Evolutionary conservation across 805 yeast species (phyloP), one percentile per base, ranked within the genome.

Genomic region (Jamesozyma gamospora): DNA sequence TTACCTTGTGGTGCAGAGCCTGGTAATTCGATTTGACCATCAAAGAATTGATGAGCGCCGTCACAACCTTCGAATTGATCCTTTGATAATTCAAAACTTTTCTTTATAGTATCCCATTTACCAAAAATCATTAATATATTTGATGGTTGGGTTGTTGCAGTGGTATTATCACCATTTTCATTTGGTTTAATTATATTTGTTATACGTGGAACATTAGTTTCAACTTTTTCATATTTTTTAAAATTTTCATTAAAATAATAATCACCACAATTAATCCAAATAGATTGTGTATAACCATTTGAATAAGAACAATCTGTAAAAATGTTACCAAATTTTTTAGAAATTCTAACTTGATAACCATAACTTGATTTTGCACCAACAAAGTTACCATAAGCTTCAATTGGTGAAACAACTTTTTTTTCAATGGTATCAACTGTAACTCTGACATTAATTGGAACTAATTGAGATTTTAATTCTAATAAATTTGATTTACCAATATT

Each of bases 311-410:
- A 70, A 51, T 82, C 83, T 13, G 92, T 79, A 60, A 84, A 87
- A 0, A 87, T 58, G 4, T 76, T 64, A 32, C 76, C 71, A 51
- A 86, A 77, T 5, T 65, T 53, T 39, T 68, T 66, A 3, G 82
- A 84, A 10, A 80, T 62, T 41, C 96, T 65, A 1, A 87, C 88
- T 41, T 71, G 73, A 56, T 81, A 87, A 0, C 94, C 94, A 54
- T 74, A 79, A 4, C 81, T 66, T 1, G 75, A 65, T 42, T 70
- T 71, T 15, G 75, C 72, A 1, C 88, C 87, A 11, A 66, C 62
- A 28, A 64, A 61, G 12, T 81, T 83, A 1, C 62, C 64, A 48
- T 84, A 82, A 0, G 92, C 94, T 36, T 72, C 77, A 10, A 64
- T 48, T 7, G 92, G 85, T 1, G 85, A 74, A 0, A 84, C 92